Evolutionary conservation across 192 early-diverging fungal species (phyloP).

Genomic region (Podila clonocystis): DNA sequence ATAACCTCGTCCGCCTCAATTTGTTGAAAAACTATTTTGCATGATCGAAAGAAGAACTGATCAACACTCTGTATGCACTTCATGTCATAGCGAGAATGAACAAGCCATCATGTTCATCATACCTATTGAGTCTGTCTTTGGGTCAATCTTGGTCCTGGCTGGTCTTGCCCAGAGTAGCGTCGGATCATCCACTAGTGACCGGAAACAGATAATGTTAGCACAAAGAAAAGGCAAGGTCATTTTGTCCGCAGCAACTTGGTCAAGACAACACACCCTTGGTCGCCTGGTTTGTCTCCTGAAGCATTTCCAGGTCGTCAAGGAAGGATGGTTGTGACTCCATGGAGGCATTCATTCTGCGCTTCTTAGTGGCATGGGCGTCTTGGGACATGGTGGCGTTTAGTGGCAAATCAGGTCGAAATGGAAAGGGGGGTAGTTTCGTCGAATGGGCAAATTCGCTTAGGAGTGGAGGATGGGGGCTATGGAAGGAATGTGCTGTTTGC

Average conservation of each 20-base stretch:
- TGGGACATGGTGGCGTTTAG: slow-evolving; percentile 47
- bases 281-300: slow-evolving; percentile 36
- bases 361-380: slow-evolving; percentile 40
- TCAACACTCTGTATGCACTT: neutral
- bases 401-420: neutral
- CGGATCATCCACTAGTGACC: slow-evolving; percentile 43
- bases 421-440: neutral
- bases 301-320: slow-evolving; percentile 30
- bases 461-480: neutral
- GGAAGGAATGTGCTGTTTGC: too few relatives aligned
- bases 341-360: slow-evolving; percentile 30
- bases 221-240: neutral
- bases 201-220: neutral
- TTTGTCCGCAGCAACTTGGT: too few relatives aligned
- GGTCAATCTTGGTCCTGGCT: slow-evolving; percentile 27
- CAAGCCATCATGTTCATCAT: neutral
- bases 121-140: slow-evolving; percentile 52
- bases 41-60: neutral
- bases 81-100: neutral
- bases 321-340: slow-evolving; percentile 36
- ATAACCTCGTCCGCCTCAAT: slow-evolving; percentile 93
- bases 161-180: slow-evolving; percentile 49
- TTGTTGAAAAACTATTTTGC: slow-evolving; percentile 87
- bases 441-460: neutral
- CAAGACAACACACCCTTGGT: slow-evolving; percentile 19